Evolutionary conservation across 202 grass and related monocot genomes (phyloP).

Genomic region (Panicum hallii): DNA sequence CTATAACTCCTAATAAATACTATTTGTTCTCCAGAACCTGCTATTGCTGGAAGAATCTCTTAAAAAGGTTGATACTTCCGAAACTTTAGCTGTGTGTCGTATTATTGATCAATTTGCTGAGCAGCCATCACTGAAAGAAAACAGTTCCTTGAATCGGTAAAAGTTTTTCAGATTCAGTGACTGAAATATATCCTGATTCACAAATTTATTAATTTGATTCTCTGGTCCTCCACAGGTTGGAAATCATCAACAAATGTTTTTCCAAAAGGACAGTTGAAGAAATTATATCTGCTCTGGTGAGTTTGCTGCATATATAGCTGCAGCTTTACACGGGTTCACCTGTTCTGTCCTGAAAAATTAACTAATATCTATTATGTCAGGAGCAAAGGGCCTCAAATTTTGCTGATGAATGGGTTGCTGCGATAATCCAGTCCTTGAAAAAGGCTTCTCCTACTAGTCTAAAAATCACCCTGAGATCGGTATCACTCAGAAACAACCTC

Average conservation of each 20-base stretch:
- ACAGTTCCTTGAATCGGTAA: conserved; percentile 72
- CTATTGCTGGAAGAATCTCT: conserved; percentile 72
- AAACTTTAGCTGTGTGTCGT: conserved; percentile 63
- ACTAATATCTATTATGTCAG: conserved; percentile 49
- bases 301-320: conserved; percentile 37
- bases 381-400: conserved; percentile 62
- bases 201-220: not conserved
- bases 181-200: not conserved
- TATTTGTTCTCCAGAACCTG: conserved; percentile 60
- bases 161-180: not conserved
- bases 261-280: conserved; percentile 87
- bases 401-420: conserved; percentile 61
- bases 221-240: conserved; percentile 53
- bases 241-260: conserved; percentile 88
- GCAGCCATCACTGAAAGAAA: conserved; percentile 64
- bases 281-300: conserved; percentile 89
- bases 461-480: conserved; percentile 82
- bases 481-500: conserved; percentile 40
- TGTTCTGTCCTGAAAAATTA: conserved; percentile 17
- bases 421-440: conserved; percentile 64
- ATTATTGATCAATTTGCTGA: conserved; percentile 76
- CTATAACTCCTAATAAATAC: conserved; percentile 29
- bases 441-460: conserved; percentile 93
- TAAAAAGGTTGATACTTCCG: conserved; percentile 56
- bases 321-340: not conserved